Conservation (phyloP, 1,284 basidiomycete genomes). For the Cutaneotrichosporon cyanovorans region DNA sequence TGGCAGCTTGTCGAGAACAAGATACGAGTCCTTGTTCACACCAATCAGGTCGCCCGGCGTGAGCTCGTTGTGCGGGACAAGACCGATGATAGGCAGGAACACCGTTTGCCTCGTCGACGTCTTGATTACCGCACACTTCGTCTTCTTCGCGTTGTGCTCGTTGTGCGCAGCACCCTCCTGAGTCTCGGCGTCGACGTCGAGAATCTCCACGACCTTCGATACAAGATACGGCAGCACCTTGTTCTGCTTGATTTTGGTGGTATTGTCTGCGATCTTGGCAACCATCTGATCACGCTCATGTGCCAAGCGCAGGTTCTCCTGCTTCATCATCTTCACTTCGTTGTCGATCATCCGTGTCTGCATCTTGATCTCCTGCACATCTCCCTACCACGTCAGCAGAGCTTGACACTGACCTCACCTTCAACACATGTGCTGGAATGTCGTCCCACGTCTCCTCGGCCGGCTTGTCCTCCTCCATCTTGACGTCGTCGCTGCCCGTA, state of each 20-base stretch:
- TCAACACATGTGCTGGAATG: slow-evolving; percentile 38
- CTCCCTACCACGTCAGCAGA: slow-evolving; percentile 11
- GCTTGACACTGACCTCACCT: slow-evolving; percentile 21
- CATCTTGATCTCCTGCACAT: slow-evolving; percentile 54
- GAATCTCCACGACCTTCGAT: slow-evolving; percentile 94
- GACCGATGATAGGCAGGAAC: slow-evolving; percentile 94
- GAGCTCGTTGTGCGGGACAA: slow-evolving; percentile 84
- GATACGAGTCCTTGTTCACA: slow-evolving; percentile 99
- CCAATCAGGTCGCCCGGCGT: slow-evolving; percentile 91
- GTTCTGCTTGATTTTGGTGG: slow-evolving; percentile 99
- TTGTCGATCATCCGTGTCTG: slow-evolving; percentile 86
- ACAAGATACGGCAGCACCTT: slow-evolving; percentile 98
- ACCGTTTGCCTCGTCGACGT: slow-evolving; percentile 93
- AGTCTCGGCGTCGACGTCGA: slow-evolving; percentile 90
- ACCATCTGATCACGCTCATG: slow-evolving; percentile 95
- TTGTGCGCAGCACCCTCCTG: slow-evolving; percentile 92
- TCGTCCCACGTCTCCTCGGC: slow-evolving; percentile 43
- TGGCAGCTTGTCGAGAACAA: slow-evolving; percentile 82
- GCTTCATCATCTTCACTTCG: slow-evolving; percentile 93
- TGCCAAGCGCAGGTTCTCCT: slow-evolving; percentile 80
- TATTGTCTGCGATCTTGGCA: slow-evolving; percentile 96
- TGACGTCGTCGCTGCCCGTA: slow-evolving; percentile 14
- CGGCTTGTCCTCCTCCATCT: slow-evolving; percentile 19
- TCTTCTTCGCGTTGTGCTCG: slow-evolving; percentile 85
- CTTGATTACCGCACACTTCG: slow-evolving; percentile 98